Evolutionary conservation across 805 yeast species (phyloP), one percentile per base, ranked within the genome.

Genomic region (Yarrowia alimentaria): DNA sequence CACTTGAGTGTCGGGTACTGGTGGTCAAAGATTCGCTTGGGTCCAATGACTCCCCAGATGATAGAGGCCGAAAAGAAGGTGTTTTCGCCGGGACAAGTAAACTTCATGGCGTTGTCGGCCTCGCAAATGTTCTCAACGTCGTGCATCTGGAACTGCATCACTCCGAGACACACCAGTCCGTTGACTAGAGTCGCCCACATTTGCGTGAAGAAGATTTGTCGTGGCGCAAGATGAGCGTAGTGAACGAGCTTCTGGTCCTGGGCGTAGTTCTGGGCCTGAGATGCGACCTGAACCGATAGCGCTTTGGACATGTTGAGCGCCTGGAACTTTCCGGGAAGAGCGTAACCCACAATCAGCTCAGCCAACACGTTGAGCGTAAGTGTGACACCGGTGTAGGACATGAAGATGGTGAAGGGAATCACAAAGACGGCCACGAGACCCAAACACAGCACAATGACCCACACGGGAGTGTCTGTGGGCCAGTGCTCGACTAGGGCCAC

Each of bases 311-410:
- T 73, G 71, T 83, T 78, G 62, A 80, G 71, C 1, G 86, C 85
- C 22, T 78, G 65, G 5, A 84, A 76, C 68, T 71, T 69, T 2
- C 80, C 85, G 3, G 85, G 85, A 13, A 79, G 68, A 45, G 81
- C 75, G 59, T 79, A 81, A 1, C 88, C 88, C 30, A 78, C 77
- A 50, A 83, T 72, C 51, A 83, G 68, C 59, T 82, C 87, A 5
- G 80, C 76, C 48, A 82, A 64, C 2, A 80, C 84, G 59, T 77
- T 78, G 55, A 81, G 65, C 13, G 80, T 80, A 54, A 80, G 71
- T 2, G 72, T 59, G 35, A 65, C 72, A 65, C 80, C 81, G 0
- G 87, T 79, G 22, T 76, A 74, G 3, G 85, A 78, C 18, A 75
- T 75, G 47, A 81, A 71, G 10, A 81, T 68, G 6, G 82, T 78